Conservation (phyloP, 805 yeast species). For the Kockiozyma suomiensis region DNA sequence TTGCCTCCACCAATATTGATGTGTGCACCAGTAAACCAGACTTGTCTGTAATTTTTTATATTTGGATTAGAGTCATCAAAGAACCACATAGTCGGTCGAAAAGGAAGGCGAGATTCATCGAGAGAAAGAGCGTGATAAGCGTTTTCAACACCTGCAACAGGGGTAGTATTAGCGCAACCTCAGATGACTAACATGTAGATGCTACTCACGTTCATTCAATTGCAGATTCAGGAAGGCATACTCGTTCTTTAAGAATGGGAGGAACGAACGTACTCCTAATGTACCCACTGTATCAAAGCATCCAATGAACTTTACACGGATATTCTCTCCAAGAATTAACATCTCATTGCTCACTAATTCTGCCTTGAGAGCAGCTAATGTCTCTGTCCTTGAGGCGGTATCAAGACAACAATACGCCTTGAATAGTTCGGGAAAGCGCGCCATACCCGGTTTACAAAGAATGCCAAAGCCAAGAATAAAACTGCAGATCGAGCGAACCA, state of each 20-base stretch:
- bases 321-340: background rate
- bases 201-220: slow-evolving; percentile 12
- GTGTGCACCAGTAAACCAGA: slow-evolving; percentile 29
- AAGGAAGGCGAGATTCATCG: slow-evolving; percentile 19
- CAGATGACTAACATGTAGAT: too few species aligned
- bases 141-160: slow-evolving; percentile 26
- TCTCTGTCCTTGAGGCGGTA: background rate
- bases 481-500: slow-evolving; percentile 18
- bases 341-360: background rate
- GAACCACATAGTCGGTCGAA: slow-evolving; percentile 25
- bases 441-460: slow-evolving; percentile 14
- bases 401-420: background rate
- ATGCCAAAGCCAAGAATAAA: slow-evolving; percentile 17
- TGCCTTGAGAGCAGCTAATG: background rate
- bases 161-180: too few species aligned
- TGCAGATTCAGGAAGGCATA: slow-evolving; percentile 15
- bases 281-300: slow-evolving; percentile 31
- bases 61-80: background rate
- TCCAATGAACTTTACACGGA: slow-evolving; percentile 17
- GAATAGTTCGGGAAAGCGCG: slow-evolving; percentile 10
- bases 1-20: slow-evolving; percentile 26
- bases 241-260: background rate
- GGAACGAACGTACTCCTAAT: slow-evolving; percentile 15
- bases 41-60: slow-evolving; percentile 17
- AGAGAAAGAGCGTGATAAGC: slow-evolving; percentile 27